These are phyloP conservation scores for Thermothielavioides terrestris DNA, from an alignment of 495 filamentous ascomycete genomes.

Conservation along the genomic window DNA sequence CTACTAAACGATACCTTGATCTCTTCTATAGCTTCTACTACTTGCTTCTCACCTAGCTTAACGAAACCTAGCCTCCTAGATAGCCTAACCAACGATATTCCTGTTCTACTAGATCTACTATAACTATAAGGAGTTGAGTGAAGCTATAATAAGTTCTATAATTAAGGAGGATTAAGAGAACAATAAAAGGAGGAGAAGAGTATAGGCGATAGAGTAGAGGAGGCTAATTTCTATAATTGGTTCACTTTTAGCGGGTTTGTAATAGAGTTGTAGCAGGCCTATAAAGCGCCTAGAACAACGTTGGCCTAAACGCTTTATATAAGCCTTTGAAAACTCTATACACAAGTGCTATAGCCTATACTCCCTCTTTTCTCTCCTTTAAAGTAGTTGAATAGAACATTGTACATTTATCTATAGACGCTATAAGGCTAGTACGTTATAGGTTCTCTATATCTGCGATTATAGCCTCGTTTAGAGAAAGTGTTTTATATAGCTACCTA, in stretches of 20 bases:
- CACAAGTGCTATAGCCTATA: no score
- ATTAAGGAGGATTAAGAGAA: neutral
- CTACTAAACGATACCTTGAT: constrained; percentile 11
- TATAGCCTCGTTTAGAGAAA: no score
- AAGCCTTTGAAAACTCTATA: no score
- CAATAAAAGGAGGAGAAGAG: neutral
- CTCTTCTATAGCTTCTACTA: constrained; percentile 8
- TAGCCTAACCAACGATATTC: neutral
- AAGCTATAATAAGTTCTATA: neutral
- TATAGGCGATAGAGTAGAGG: neutral
- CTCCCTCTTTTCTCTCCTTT: no score
- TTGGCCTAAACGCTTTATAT: no score
- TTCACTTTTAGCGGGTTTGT: constrained; percentile 1
- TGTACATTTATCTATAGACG: no score
- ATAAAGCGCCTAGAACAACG: no score
- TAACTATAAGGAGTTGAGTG: constrained; percentile 1
- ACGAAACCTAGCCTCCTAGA: neutral
- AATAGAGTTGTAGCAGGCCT: no score
- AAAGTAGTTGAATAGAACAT: no score
- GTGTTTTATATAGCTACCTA: no score
- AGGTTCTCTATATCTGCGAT: no score
- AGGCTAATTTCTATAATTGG: neutral
- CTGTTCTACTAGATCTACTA: neutral
- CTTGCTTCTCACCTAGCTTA: neutral
- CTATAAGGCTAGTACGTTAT: no score